Conservation (phyloP, 805 yeast species). For the Lipomyces kockii region DNA sequence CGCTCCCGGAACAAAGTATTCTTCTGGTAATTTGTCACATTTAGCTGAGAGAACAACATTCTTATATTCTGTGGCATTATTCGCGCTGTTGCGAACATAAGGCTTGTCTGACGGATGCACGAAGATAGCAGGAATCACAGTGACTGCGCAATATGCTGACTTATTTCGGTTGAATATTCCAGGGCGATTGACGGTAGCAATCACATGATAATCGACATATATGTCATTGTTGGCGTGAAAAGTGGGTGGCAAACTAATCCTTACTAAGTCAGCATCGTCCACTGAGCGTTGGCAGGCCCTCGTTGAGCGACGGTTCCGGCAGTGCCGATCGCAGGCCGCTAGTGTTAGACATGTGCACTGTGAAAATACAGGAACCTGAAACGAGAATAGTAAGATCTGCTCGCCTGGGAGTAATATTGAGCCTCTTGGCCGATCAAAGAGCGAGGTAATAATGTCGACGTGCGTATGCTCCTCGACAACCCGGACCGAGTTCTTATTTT, state of each 20-base stretch:
- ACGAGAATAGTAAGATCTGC: conserved; percentile 3
- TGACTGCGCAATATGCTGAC: neutral
- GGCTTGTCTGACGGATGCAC: neutral
- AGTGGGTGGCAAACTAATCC: conserved; percentile 16
- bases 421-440: neutral
- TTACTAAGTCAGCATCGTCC: conserved; percentile 4
- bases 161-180: conserved; percentile 13
- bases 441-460: conserved; percentile 5
- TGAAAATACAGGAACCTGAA: conserved; percentile 19
- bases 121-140: conserved; percentile 11
- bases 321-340: neutral
- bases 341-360: conserved; percentile 11
- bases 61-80: neutral
- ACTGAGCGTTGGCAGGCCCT: neutral
- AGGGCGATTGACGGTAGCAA: conserved; percentile 12
- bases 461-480: conserved; percentile 11
- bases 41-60: conserved; percentile 3
- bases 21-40: conserved; percentile 20
- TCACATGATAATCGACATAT: conserved; percentile 13
- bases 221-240: conserved; percentile 4
- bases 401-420: conserved; percentile 9
- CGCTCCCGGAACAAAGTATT: conserved; percentile 27
- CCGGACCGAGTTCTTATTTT: neutral
- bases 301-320: neutral
- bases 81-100: neutral